These are phyloP conservation scores for Globisporangium megalacanthum DNA, from an alignment of 352 stramenopile genomes.

Conservation along the genomic window DNA sequence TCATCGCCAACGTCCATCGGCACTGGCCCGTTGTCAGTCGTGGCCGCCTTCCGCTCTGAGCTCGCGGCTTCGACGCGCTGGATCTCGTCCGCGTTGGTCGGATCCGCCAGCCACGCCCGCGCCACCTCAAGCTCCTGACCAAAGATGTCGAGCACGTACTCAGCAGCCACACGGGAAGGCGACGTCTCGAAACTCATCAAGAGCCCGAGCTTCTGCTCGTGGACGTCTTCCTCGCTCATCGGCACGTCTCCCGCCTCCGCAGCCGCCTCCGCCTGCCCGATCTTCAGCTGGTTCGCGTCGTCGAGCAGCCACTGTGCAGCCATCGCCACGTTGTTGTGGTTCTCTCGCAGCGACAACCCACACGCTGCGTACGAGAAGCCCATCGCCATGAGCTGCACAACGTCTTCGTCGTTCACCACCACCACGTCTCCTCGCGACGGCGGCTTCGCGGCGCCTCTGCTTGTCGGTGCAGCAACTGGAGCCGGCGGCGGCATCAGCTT, in stretches of 20 bases:
- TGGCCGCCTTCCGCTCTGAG: not conserved
- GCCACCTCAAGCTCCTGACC: conserved; percentile 55
- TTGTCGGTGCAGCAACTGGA: conserved; percentile 10
- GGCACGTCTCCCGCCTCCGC: conserved; percentile 40
- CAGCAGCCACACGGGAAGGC: conserved; percentile 44
- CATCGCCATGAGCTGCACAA: conserved; percentile 87
- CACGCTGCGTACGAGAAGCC: conserved; percentile 86
- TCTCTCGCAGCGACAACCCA: conserved; percentile 60
- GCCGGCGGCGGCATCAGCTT: conserved; percentile 42
- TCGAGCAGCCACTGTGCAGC: conserved; percentile 83
- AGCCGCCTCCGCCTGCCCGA: conserved; percentile 49
- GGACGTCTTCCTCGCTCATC: conserved; percentile 54
- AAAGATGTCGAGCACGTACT: conserved; percentile 71
- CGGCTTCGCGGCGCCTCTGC: conserved; percentile 1
- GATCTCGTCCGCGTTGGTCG: conserved; percentile 59
- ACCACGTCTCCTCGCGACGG: conserved; percentile 10
- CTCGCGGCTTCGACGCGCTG: conserved; percentile 37
- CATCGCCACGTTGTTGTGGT: conserved; percentile 53
- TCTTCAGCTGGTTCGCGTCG: conserved; percentile 71
- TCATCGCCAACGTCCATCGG: conserved; percentile 2
- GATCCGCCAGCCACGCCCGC: conserved; percentile 56
- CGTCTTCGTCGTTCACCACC: conserved; percentile 69
- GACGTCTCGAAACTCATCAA: conserved; percentile 58
- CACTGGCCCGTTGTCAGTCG: conserved; percentile 22
- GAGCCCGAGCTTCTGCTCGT: conserved; percentile 63